Conservation (phyloP, 257 asterid genomes). For the Linaria vulgaris region DNA sequence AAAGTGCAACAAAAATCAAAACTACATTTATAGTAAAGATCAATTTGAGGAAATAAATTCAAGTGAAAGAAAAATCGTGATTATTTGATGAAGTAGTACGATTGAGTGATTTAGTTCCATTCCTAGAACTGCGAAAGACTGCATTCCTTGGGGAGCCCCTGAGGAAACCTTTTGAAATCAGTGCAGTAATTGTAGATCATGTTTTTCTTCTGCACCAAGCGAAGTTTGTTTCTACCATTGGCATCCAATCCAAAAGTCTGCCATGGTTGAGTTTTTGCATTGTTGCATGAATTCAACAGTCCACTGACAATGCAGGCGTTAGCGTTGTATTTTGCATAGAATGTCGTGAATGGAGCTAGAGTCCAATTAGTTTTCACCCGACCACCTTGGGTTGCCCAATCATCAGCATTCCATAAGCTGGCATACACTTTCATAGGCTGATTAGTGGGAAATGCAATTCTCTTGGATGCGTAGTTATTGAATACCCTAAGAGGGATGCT, state of each 20-base stretch:
- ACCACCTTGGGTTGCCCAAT: conserved; percentile 55
- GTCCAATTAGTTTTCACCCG: conserved; percentile 43
- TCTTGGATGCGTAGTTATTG: conserved; percentile 28
- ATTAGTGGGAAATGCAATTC: conserved; percentile 36
- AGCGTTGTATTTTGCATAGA: conserved; percentile 28
- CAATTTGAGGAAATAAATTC: neutral
- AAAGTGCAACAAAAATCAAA: too few species aligned
- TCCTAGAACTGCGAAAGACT: too few species aligned
- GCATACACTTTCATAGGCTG: conserved; percentile 39
- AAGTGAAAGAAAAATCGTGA: neutral
- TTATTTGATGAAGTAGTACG: neutral
- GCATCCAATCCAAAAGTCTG: conserved; percentile 9
- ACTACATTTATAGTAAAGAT: too few species aligned
- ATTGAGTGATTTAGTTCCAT: neutral
- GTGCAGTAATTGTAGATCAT: conserved; percentile 11
- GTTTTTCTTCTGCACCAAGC: neutral
- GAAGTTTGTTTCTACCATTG: neutral
- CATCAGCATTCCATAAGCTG: conserved; percentile 51
- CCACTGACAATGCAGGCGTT: conserved; percentile 19
- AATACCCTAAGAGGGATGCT: conserved; percentile 40
- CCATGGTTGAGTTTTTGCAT: neutral
- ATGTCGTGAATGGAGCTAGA: conserved; percentile 30
- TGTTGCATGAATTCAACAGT: neutral
- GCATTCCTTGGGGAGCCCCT: neutral
- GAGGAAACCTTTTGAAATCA: neutral